A percentile compares a stretch with the other conserved stretches of the same genome.
These are phyloP conservation scores for Ogataea pilisensis DNA, from an alignment of 805 yeast species.

Conservation along the genomic window DNA sequence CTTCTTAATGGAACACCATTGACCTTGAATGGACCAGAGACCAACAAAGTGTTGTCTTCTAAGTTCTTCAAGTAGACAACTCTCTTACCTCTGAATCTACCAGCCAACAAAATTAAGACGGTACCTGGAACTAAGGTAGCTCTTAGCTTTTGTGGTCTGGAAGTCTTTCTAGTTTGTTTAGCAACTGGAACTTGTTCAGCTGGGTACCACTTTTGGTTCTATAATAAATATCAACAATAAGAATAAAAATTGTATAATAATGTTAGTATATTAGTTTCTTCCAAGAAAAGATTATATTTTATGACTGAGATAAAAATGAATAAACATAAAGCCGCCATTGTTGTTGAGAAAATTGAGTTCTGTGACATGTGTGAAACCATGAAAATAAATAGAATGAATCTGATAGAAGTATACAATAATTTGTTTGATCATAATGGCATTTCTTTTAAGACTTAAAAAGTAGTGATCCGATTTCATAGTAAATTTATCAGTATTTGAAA, in stretches of 20 bases:
- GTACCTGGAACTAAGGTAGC: constrained; percentile 47
- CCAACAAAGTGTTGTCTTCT: constrained; percentile 97
- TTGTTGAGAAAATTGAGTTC: too few species aligned
- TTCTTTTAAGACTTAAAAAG: too few species aligned
- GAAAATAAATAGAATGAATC: too few species aligned
- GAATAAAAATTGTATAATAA: constrained; percentile 4
- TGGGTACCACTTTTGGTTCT: constrained; percentile 89
- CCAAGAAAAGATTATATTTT: too few species aligned
- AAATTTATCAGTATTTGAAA: too few species aligned
- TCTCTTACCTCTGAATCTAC: constrained; percentile 99
- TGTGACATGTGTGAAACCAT: too few species aligned
- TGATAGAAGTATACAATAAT: too few species aligned
- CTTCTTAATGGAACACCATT: constrained; percentile 99
- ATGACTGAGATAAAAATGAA: too few species aligned
- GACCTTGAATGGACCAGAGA: constrained; percentile 98
- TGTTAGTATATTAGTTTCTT: constrained; percentile 13
- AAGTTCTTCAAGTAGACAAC: constrained; percentile 95
- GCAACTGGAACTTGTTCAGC: constrained; percentile 87
- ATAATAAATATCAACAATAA: constrained; percentile 5
- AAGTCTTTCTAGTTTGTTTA: constrained; percentile 85
- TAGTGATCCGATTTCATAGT: too few species aligned
- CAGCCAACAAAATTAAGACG: constrained; percentile 86
- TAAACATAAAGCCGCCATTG: too few species aligned
- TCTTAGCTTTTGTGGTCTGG: constrained; percentile 93
- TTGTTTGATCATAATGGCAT: too few species aligned